These are phyloP conservation scores for Noccaea bulbosa DNA, from an alignment of 345 rosid species.

Conservation along the genomic window DNA sequence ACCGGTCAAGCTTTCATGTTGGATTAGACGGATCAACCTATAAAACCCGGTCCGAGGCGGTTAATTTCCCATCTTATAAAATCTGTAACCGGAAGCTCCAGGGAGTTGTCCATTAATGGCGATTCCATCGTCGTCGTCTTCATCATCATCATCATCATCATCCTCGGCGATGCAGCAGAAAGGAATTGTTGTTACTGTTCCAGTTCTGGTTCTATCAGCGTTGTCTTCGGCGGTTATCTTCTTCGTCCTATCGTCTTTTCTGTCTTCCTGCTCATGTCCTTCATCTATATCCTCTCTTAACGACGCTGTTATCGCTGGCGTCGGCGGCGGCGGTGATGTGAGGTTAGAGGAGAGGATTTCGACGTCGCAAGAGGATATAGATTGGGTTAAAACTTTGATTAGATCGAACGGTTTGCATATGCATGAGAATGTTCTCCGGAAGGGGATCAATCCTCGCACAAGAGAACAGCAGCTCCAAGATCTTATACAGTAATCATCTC, in stretches of 20 bases:
- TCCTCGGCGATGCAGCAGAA: slow-evolving; percentile 54
- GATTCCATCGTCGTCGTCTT: slow-evolving; percentile 22
- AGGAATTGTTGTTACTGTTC: slow-evolving; percentile 63
- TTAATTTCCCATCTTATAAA: slow-evolving; percentile 10
- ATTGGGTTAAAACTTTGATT: slow-evolving; percentile 88
- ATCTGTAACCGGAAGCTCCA: background rate
- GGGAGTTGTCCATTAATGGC: slow-evolving; percentile 33
- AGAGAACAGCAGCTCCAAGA: slow-evolving; percentile 82
- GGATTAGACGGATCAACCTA: background rate
- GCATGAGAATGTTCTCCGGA: slow-evolving; percentile 81
- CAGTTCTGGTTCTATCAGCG: slow-evolving; percentile 60
- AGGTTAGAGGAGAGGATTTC: slow-evolving; percentile 45
- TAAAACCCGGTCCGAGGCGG: slow-evolving; percentile 23
- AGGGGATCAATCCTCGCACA: slow-evolving; percentile 94
- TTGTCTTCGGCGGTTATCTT: slow-evolving; percentile 58
- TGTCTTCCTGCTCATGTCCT: slow-evolving; percentile 64
- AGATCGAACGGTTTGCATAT: slow-evolving; percentile 76
- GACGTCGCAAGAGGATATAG: slow-evolving; percentile 62
- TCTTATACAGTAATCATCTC: slow-evolving; percentile 58
- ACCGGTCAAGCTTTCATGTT: slow-evolving; percentile 4
- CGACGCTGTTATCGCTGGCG: slow-evolving; percentile 25
- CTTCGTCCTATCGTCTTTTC: slow-evolving; percentile 64
- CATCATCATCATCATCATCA: slow-evolving; percentile 28
- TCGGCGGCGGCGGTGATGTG: background rate
- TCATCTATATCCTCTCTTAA: slow-evolving; percentile 34